These are phyloP conservation scores for Rhizoctonia solani DNA, from an alignment of 1,284 basidiomycete species.

Conservation along the genomic window DNA sequence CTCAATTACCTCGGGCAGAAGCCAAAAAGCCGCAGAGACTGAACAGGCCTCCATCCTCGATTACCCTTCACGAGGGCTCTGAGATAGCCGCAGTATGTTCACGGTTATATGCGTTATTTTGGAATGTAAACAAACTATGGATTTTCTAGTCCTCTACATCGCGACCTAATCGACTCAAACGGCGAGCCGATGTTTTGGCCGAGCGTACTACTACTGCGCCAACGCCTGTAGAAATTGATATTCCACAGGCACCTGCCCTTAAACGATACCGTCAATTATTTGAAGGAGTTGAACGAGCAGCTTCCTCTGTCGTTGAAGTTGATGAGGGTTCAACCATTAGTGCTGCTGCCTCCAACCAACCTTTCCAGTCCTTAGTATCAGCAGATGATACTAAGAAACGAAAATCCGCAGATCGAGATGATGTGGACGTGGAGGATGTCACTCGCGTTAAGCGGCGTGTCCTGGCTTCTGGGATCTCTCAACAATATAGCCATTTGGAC, in stretches of 20 bases:
- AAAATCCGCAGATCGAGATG: slow-evolving; percentile 24
- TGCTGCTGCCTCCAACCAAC: background rate
- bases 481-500: background rate
- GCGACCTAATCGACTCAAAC: slow-evolving; percentile 24
- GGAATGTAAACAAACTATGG: background rate
- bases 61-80: background rate
- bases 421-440: slow-evolving; percentile 15
- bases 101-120: background rate
- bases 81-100: slow-evolving; percentile 3
- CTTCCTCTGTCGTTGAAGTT: background rate
- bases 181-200: slow-evolving; percentile 29
- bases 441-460: slow-evolving; percentile 4
- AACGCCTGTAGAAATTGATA: background rate
- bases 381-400: slow-evolving; percentile 5
- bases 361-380: background rate
- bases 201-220: slow-evolving; percentile 5
- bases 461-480: background rate
- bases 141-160: background rate
- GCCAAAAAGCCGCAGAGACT: background rate
- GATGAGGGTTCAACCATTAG: background rate
- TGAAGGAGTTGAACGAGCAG: slow-evolving; percentile 5
- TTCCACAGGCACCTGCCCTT: slow-evolving; percentile 10
- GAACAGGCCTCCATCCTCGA: slow-evolving; percentile 1
- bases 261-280: slow-evolving; percentile 28
- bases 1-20: background rate